Conservation (phyloP, 2,329 filamentous ascomycete genomes). For the Cercospora sesami region DNA sequence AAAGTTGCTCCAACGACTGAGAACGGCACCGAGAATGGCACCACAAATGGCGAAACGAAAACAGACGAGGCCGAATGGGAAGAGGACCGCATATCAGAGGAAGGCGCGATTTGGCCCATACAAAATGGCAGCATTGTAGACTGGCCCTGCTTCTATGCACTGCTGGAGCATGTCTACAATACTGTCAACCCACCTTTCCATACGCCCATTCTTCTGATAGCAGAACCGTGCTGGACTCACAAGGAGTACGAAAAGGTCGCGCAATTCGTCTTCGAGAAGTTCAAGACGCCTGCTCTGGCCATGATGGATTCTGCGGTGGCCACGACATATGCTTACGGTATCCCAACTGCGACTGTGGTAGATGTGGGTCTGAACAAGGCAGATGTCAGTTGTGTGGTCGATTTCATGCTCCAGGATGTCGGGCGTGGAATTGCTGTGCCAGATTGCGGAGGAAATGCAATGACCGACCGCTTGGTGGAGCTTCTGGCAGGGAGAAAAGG, state of each 20-base stretch:
- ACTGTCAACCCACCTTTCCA: constrained; percentile 88
- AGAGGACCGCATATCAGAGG: constrained; percentile 82
- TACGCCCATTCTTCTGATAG: constrained; percentile 87
- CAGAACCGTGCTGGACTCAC: constrained; percentile 85
- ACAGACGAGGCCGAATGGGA: constrained; percentile 71
- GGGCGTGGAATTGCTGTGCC: constrained; percentile 61
- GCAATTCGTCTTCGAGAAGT: constrained; percentile 96
- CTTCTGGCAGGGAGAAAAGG: constrained; percentile 59
- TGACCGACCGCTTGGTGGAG: constrained; percentile 72
- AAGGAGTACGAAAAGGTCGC: constrained; percentile 84
- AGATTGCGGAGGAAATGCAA: constrained; percentile 79
- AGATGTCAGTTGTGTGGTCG: constrained; percentile 85
- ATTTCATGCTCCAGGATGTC: constrained; percentile 73
- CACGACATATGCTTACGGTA: constrained; percentile 76
- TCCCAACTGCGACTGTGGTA: constrained; percentile 78
- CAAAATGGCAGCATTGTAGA: constrained; percentile 77
- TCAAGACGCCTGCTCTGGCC: constrained; percentile 87
- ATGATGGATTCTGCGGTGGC: constrained; percentile 87
- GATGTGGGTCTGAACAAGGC: constrained; percentile 92
- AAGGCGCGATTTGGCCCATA: constrained; percentile 89
- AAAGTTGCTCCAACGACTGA: constrained; percentile 22
- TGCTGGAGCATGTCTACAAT: constrained; percentile 88
- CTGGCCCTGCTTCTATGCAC: constrained; percentile 90
- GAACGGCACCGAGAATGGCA: constrained; percentile 14
- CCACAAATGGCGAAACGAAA: constrained; percentile 40